Evolutionary conservation across 192 early-diverging fungal genomes (phyloP), one percentile per base, ranked within the genome.

Genomic region (Chytriomyces confervae): DNA sequence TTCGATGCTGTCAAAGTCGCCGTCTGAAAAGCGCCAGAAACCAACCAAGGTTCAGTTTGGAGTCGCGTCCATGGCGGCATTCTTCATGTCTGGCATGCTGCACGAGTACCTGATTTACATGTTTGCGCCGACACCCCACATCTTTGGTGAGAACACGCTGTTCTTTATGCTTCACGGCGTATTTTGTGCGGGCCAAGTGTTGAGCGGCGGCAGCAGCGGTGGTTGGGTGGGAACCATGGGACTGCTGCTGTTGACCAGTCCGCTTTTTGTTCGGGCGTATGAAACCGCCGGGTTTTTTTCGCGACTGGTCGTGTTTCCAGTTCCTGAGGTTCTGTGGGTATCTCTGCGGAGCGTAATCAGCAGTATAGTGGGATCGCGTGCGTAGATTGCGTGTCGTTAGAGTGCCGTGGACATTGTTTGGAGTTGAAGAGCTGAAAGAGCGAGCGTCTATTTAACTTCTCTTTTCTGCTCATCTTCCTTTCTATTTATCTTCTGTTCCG

Each of bases 221-320:
- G 53, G 53, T 5, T 57, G 10, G 27, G 27, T 11, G 7, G 62
- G 62, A 11, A 51, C 69, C 49, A 10, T 70, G 18, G n/a, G 6
- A 5, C 18, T 70, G 13, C 23, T 70, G 50, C 13, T 50, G 50
- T 53, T 10, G 8, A 70, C 50, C 9, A 24, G 50, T 51, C 69
- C 69, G 9, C 50, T 70, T 2, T 70, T 70, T 29, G 36, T 51
- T 1, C 13, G 69, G 53, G 49, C 69, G 16, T 70, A 70, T 43
- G 69, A 47, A 23, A 7, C 7, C 1, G 10, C 46, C 50, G 69
- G 69, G 20, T 53, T 53, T 20, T 57, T 70, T 23, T 10, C 53
- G 50, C 9, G 53, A 6, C 20, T 23, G 5, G 23, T 70, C 24
- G 13, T 16, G 50, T 24, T 70, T 7, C 69, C 69, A 11, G 69